Conservation (phyloP, 1,284 basidiomycete species). For the Peniophora sp. region DNA sequence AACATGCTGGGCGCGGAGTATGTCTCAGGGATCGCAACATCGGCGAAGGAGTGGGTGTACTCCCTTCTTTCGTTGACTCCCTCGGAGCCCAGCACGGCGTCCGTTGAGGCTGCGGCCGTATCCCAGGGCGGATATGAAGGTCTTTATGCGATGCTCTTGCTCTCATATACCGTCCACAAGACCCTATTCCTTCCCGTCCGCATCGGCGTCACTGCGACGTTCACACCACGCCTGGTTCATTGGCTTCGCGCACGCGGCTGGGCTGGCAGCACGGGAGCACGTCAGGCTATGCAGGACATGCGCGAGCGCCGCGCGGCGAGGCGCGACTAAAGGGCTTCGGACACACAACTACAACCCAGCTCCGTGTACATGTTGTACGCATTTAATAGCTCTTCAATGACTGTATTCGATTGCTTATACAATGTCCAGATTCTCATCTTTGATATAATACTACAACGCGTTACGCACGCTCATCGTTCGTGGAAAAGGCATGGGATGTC, state of each 20-base stretch:
- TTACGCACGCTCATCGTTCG: no score
- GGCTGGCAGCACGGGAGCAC: conserved; percentile 63
- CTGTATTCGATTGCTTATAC: no score
- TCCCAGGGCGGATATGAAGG: conserved; percentile 46
- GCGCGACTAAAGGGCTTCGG: conserved; percentile 16
- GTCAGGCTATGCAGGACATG: conserved; percentile 57
- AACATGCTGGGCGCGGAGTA: conserved; percentile 88
- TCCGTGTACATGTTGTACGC: no score
- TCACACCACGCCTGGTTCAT: conserved; percentile 80
- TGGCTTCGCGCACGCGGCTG: conserved; percentile 75
- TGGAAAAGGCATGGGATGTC: no score
- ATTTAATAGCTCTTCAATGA: no score
- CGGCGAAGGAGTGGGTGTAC: conserved; percentile 43
- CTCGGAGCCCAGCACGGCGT: conserved; percentile 8
- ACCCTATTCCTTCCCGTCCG: conserved; percentile 87
- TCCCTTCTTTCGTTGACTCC: conserved; percentile 30
- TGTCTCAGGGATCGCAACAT: conserved; percentile 62
- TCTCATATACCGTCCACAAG: conserved; percentile 97
- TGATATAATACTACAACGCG: no score
- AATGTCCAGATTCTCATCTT: no score
- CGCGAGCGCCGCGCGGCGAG: conserved; percentile 44
- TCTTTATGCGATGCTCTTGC: conserved; percentile 84
- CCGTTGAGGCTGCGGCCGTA: conserved; percentile 34
- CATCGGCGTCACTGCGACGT: conserved; percentile 81
- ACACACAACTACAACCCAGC: background rate